Base-by-base conservation (phyloP, 1,284 basidiomycete genomes). In the Rhodotorula sp. region DNA sequence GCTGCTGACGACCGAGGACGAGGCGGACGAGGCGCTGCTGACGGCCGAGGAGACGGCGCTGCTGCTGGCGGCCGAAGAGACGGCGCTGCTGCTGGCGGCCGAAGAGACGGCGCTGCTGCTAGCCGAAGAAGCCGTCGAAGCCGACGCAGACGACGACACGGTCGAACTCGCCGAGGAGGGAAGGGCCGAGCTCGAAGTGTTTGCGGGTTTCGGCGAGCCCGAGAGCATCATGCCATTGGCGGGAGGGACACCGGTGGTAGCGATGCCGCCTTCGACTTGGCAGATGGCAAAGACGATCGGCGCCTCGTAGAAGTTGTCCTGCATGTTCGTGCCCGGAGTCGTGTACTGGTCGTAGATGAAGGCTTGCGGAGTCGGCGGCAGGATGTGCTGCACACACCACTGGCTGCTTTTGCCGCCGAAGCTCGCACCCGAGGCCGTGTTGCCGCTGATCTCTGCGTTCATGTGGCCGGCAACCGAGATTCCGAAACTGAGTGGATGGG, bases 321-420 rank as follows among this genome's bases (percentile, higher is more conserved):
- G 68, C 20, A 72, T 56, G n/a, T 54, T 16, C 14, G 65, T 60
- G 49, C 74, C 75, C 7, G 65, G 48, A 15, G 73, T 74, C 6
- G 77, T 79, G 64, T 67, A 74, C 23, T 70, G 72, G 68, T 78
- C 75, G 69, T 68, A 72, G 23, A 78, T 71, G 64, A 77, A 51
- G 5, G 78, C 75, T 64, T 76, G 76, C 10, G 74, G 64, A 15
- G 67, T 31, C 31, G 75, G 71, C 18, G 74, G 68, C 34, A 69
- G 68, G 12, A 62, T 62, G 21, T 52, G 29, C 16, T 67, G 68
- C 52, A 77, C 63, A 58, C 78, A 79, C 14, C 71, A 72, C 21
- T n/a, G 29, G 0, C 77, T 76, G 0, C 67, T 58, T 5, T 60
- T 49, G 43, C 77, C 78, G 23, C 77, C 77, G 47, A 77, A 79